Percentiles rank a stretch among this genome's conserved stretches.
These are phyloP conservation scores for Breviolum minutum DNA, from an alignment of 73 alveolate genomes.

Conservation along the genomic window DNA sequence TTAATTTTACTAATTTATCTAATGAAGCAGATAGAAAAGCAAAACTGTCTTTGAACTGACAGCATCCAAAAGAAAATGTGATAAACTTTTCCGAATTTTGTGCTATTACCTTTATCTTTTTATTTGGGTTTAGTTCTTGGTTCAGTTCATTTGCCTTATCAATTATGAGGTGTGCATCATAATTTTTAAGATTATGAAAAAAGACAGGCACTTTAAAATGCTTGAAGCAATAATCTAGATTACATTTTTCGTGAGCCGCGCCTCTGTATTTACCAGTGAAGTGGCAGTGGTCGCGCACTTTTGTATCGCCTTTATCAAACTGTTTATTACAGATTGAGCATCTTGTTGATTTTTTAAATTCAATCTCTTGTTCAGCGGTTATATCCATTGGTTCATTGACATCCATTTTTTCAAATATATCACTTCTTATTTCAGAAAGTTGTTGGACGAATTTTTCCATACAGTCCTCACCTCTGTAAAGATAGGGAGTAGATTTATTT, in stretches of 20 bases:
- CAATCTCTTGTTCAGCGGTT: neutral
- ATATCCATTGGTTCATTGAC: slow-evolving; percentile 1
- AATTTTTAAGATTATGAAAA: neutral
- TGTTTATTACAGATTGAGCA: slow-evolving; percentile 6
- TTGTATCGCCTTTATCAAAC: neutral
- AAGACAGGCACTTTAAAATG: neutral
- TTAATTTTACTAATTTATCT: neutral
- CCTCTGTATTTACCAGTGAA: slow-evolving; percentile 5
- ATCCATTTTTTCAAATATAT: neutral
- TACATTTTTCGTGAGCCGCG: slow-evolving; percentile 3
- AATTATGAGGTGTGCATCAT: neutral
- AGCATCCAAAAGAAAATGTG: neutral
- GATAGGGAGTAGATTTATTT: neutral
- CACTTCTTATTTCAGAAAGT: neutral
- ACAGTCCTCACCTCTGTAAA: neutral
- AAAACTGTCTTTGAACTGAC: neutral
- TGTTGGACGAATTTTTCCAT: neutral
- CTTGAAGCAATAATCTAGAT: neutral
- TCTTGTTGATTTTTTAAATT: neutral
- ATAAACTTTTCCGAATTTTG: neutral
- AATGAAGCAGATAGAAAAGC: neutral
- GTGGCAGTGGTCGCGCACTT: slow-evolving; percentile 20
- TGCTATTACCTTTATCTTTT: neutral
- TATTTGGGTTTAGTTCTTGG: neutral
- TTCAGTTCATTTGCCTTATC: neutral